phyloP scores from a whole-genome alignment of 768 basidiomycete genomes.

The Auriscalpium microsporum region DNA sequence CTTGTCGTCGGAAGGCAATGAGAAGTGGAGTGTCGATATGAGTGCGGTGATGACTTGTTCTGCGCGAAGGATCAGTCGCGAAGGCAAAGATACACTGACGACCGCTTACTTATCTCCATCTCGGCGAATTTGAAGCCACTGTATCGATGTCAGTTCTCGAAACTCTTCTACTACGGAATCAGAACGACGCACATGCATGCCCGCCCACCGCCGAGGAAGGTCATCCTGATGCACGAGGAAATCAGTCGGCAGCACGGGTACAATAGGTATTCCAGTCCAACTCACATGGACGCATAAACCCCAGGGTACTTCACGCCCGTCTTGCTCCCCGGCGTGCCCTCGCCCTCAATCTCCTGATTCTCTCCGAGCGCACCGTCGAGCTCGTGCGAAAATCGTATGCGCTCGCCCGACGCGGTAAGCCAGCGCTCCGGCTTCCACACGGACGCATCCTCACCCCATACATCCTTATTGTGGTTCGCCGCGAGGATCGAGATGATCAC shows the following conservation, averaged over 20 bases:
- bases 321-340: slow-evolving; percentile 11
- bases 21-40: slow-evolving; percentile 27
- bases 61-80: slow-evolving; percentile 5
- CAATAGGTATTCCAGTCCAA: background rate
- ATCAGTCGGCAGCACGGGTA: background rate
- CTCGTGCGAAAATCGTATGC: background rate
- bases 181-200: background rate
- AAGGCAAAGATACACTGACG: slow-evolving; percentile 7
- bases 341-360: no score
- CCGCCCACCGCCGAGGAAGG: slow-evolving; percentile 1
- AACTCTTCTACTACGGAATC: background rate
- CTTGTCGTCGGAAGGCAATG: slow-evolving; percentile 24
- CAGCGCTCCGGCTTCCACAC: slow-evolving; percentile 39
- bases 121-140: slow-evolving; percentile 6
- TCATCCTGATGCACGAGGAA: background rate
- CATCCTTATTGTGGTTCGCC: slow-evolving; percentile 19
- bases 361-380: slow-evolving; percentile 6
- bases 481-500: slow-evolving; percentile 20
- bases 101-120: slow-evolving; percentile 9
- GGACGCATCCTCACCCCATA: slow-evolving; percentile 35
- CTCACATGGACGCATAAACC: slow-evolving; percentile 24
- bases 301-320: slow-evolving; percentile 24
- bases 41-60: slow-evolving; percentile 31
- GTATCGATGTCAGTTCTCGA: background rate
- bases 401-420: slow-evolving; percentile 17